These are phyloP conservation scores for Hirsutella minnesotensis DNA, from an alignment of 2,329 filamentous ascomycete genomes.

Conservation along the genomic window DNA sequence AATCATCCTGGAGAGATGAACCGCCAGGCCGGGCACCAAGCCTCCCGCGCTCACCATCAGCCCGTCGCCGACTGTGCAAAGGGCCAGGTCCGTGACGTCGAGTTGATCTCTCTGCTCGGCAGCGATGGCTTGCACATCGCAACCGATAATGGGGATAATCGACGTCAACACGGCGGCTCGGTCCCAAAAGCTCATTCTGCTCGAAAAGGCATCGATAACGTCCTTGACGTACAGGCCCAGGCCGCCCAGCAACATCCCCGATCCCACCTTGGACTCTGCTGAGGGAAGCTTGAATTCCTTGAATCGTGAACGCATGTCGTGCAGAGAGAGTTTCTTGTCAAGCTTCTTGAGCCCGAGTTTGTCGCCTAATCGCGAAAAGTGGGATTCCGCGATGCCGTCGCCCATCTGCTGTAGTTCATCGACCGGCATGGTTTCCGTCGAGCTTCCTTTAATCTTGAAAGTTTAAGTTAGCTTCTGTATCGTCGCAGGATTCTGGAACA, in stretches of 20 bases:
- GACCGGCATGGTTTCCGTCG: no score
- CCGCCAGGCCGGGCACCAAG: background rate
- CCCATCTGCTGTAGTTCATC: no score
- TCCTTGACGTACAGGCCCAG: background rate
- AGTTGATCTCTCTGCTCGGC: background rate
- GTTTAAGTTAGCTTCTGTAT: no score
- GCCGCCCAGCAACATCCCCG: background rate
- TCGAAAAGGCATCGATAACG: background rate
- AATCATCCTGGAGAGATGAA: background rate
- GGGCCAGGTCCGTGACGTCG: background rate
- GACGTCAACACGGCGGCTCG: background rate
- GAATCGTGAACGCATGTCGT: background rate
- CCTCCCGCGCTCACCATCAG: background rate
- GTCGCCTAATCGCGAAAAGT: no score
- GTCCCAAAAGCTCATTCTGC: background rate
- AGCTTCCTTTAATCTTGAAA: no score
- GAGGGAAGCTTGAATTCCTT: background rate
- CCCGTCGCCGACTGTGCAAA: background rate
- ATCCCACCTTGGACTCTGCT: background rate
- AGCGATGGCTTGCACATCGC: background rate
- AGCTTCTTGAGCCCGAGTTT: no score
- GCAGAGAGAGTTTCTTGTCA: background rate
- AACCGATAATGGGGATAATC: background rate
- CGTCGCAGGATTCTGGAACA: no score
- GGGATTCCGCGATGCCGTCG: no score